phyloP scores from a whole-genome alignment of 108 stramenopile genomes.

The Fragilaria radians region DNA sequence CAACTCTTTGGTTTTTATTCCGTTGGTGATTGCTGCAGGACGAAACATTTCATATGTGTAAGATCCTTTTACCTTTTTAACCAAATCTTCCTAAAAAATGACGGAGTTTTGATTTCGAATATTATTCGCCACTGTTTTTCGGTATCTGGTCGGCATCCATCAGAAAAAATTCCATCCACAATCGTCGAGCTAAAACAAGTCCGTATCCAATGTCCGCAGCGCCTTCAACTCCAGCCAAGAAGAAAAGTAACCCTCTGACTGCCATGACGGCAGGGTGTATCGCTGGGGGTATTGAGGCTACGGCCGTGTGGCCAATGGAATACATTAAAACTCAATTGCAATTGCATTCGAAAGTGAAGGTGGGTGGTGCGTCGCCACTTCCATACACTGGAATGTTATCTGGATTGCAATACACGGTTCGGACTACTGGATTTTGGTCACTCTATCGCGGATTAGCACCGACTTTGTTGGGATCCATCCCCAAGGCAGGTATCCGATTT shows the following conservation, averaged over 20 bases:
- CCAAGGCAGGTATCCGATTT: constrained; percentile 97
- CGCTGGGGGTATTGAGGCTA: constrained; percentile 79
- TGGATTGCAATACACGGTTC: constrained; percentile 83
- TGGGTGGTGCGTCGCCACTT: constrained; percentile 50
- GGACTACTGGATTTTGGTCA: constrained; percentile 76
- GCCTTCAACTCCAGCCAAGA: too few species aligned
- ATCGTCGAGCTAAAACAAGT: too few species aligned
- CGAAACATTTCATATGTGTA: too few species aligned
- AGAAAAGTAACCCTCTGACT: constrained; percentile 67
- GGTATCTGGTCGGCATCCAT: neutral
- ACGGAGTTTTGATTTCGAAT: neutral
- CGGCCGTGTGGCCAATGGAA: constrained; percentile 95
- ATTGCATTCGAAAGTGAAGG: constrained; percentile 49
- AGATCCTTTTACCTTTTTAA: too few species aligned
- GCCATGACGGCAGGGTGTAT: constrained; percentile 77
- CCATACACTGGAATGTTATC: constrained; percentile 81
- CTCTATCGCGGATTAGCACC: constrained; percentile 92
- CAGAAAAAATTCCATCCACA: neutral
- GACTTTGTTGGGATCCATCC: constrained; percentile 82
- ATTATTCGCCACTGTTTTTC: neutral
- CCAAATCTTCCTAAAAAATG: neutral
- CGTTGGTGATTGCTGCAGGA: too few species aligned
- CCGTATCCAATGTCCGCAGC: too few species aligned
- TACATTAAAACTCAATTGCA: constrained; percentile 89
- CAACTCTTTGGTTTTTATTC: too few species aligned